A percentile compares a stretch with the other conserved stretches of the same genome.
phyloP scores from a whole-genome alignment of 352 stramenopile genomes.

The Pythium dissotocum region DNA sequence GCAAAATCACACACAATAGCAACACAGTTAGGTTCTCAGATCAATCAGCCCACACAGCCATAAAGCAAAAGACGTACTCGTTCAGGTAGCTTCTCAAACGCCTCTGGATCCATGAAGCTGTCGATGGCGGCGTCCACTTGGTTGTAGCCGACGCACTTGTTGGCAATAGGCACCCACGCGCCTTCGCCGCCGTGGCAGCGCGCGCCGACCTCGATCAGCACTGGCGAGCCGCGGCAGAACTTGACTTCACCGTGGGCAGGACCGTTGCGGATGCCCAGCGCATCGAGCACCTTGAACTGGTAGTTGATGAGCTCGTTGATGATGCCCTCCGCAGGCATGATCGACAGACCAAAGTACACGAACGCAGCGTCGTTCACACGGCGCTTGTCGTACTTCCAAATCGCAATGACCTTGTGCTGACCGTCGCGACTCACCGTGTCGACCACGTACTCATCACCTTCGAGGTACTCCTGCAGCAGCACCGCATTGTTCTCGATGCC shows the following conservation, averaged over 20 bases:
- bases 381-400: conserved; percentile 99
- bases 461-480: conserved; percentile 93
- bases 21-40: not conserved
- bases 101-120: conserved; percentile 61
- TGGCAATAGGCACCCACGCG: conserved; percentile 91
- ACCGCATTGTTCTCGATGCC: conserved; percentile 86
- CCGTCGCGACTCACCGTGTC: conserved; percentile 94
- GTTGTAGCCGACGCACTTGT: conserved; percentile 93
- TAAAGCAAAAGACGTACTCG: conserved; percentile 33
- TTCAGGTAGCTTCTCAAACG: conserved; percentile 63
- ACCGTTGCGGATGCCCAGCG: conserved; percentile 71
- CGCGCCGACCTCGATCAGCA: conserved; percentile 95
- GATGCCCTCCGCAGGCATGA: conserved; percentile 66
- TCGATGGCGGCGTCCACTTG: conserved; percentile 92
- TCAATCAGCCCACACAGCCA: not conserved
- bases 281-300: conserved; percentile 75
- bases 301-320: conserved; percentile 86
- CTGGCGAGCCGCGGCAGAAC: conserved; percentile 81
- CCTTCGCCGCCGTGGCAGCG: conserved; percentile 96
- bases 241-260: conserved; percentile 85
- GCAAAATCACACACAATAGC: conserved; percentile 12
- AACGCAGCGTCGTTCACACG: conserved; percentile 93
- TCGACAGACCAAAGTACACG: conserved; percentile 92
- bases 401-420: conserved; percentile 93
- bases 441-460: conserved; percentile 95